phyloP scores from a whole-genome alignment of 495 filamentous ascomycete genomes.

The Copromyces sp. region DNA sequence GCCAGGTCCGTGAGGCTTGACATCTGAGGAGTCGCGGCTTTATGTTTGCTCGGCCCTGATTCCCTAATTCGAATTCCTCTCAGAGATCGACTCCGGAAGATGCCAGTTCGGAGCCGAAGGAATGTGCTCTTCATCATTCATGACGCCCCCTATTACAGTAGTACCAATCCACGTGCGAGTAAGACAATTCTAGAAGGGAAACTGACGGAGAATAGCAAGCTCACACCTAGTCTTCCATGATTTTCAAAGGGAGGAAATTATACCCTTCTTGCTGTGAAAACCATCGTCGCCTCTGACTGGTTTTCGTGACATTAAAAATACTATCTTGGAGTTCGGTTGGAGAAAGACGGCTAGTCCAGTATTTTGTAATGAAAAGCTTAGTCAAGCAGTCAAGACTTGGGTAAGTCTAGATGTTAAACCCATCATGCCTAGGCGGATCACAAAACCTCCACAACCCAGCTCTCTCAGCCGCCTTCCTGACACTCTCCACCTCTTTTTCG shows the following conservation, averaged over 20 bases:
- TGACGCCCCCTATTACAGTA: too few species aligned
- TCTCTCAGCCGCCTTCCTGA: constrained; percentile 51
- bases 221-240: background rate
- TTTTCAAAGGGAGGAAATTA: background rate
- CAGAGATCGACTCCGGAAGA: background rate
- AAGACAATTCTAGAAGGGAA: background rate
- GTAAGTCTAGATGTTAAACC: constrained; percentile 52
- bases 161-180: background rate
- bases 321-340: too few species aligned
- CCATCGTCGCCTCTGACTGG: too few species aligned
- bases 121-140: background rate
- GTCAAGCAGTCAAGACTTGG: too few species aligned
- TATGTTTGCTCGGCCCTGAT: background rate
- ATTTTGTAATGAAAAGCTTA: background rate
- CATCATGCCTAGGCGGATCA: constrained; percentile 56
- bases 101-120: background rate
- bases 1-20: background rate
- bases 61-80: background rate
- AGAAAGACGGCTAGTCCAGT: too few species aligned
- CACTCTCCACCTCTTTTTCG: constrained; percentile 49
- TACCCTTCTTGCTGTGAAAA: too few species aligned
- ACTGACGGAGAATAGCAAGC: background rate
- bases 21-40: background rate
- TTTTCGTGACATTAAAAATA: too few species aligned
- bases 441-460: constrained; percentile 69